Base-by-base conservation (phyloP, 495 filamentous ascomycete genomes). In the Talaromyces trachyspermus region DNA sequence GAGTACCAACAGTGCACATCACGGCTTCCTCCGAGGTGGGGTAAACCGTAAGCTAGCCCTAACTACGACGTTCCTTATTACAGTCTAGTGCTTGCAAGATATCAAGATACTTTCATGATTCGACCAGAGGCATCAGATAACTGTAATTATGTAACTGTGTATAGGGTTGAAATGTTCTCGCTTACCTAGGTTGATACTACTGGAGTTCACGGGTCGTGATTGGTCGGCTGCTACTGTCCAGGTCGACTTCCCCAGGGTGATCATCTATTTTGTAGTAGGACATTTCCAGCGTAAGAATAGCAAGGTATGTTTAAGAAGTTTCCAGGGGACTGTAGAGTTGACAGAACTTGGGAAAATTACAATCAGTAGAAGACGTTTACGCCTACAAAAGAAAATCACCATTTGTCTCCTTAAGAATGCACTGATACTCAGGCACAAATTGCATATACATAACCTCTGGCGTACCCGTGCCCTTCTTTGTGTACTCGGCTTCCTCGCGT, bases 401-500 rank as follows among this genome's bases (percentile, higher is more conserved):
- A 4, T 40, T 25, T 7, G 44, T 51, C 20, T 54, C 50, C 39
- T 44, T 54, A 24, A 53, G 22, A 3, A 56, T 8, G 3, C 50
- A 24, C 17, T 50, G 43, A 45, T 53, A 46, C 30, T 56, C 43
- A 0, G 50, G 50, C 45, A 40, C 47, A 20, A 56, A 53, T 32
- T 56, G 50, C 53, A 51, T 59, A 12, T 53, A 56, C 48, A 54
- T 53, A 2, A 46, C 56, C 32, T 51, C 42, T 4, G 56, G 50
- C 9, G 17, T 49, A 2, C 53, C 53, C 22, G 43, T 59, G 10
- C 45, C 50, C 12, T 54, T 57, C 25, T 52, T 48, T 5, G 71
- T 72, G 43, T 64, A 70, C n/a, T 53, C 57, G 3, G 74, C 75
- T 51, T 76, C 72, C 30, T 78, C 74, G 10, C 74, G 64, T 15